These are phyloP conservation scores for Nemania sp. DNA, from an alignment of 2,329 filamentous ascomycete genomes.

Conservation along the genomic window DNA sequence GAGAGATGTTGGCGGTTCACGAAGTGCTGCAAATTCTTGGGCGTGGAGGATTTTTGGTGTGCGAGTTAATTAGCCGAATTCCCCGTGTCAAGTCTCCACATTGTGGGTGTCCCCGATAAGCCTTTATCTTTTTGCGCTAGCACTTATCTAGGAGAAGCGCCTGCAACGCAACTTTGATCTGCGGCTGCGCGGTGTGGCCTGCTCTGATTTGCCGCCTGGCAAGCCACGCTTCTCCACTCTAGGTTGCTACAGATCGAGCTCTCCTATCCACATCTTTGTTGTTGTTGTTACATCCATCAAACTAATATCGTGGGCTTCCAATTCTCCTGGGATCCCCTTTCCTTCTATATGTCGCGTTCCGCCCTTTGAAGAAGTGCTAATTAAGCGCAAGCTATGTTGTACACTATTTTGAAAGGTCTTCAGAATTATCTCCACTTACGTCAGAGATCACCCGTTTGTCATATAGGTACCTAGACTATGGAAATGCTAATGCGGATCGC, in stretches of 20 bases:
- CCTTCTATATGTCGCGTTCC: neutral
- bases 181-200: conserved; percentile 20
- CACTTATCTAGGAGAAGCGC: too few species aligned
- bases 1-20: conserved; percentile 15
- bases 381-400: neutral
- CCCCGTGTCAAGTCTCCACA: conserved; percentile 5
- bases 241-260: neutral
- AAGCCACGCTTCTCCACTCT: neutral
- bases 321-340: neutral
- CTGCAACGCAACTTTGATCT: neutral
- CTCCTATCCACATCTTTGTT: conserved; percentile 15
- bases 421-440: neutral
- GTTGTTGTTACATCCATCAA: conserved; percentile 11
- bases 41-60: conserved; percentile 18
- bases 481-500: conserved; percentile 38
- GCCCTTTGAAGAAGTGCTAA: neutral
- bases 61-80: conserved; percentile 22
- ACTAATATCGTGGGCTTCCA: neutral
- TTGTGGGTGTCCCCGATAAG: conserved; percentile 19
- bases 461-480: conserved; percentile 11
- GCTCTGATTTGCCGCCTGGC: neutral
- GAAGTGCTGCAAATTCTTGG: conserved; percentile 12
- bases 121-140: too few species aligned
- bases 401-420: neutral
- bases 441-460: neutral